These are phyloP conservation scores for Pythium oligandrum DNA, from an alignment of 352 stramenopile genomes.

Conservation along the genomic window DNA sequence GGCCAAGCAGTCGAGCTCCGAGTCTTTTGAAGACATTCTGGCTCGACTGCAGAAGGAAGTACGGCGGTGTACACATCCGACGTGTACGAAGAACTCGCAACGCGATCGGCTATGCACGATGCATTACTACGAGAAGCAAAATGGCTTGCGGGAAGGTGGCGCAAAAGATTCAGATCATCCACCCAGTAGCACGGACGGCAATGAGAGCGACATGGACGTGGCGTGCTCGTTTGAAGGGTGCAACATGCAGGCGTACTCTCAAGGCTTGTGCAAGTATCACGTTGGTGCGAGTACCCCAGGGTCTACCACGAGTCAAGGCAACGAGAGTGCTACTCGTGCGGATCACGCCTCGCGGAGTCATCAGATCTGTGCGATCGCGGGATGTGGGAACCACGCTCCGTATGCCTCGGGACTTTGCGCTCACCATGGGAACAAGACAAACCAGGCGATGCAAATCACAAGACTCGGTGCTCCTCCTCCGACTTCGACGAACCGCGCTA, in stretches of 20 bases:
- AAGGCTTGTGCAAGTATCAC: constrained; percentile 31
- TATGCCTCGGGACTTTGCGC: constrained; percentile 48
- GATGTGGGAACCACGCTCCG: constrained; percentile 34
- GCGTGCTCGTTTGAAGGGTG: constrained; percentile 21
- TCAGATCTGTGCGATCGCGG: constrained; percentile 17
- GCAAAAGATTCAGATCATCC: constrained; percentile 4
- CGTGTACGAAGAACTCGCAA: constrained; percentile 84
- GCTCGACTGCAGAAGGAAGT: constrained; percentile 70
- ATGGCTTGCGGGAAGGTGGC: constrained; percentile 29
- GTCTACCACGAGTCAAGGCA: background rate
- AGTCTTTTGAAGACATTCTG: constrained; percentile 73
- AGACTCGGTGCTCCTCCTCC: background rate
- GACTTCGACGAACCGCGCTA: background rate
- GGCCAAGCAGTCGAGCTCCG: constrained; percentile 32
- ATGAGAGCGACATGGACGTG: constrained; percentile 6
- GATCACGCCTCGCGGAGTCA: constrained; percentile 11
- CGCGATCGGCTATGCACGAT: constrained; percentile 79
- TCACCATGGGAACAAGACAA: constrained; percentile 41
- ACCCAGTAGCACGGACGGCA: constrained; percentile 15
- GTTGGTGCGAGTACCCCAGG: constrained; percentile 10
- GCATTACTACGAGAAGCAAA: constrained; percentile 76
- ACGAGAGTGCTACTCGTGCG: background rate
- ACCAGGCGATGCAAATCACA: constrained; percentile 25
- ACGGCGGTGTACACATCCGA: constrained; percentile 66
- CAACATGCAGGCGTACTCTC: constrained; percentile 10